Base-by-base conservation (phyloP, 495 filamentous ascomycete species). In the Neurospora sp. region DNA sequence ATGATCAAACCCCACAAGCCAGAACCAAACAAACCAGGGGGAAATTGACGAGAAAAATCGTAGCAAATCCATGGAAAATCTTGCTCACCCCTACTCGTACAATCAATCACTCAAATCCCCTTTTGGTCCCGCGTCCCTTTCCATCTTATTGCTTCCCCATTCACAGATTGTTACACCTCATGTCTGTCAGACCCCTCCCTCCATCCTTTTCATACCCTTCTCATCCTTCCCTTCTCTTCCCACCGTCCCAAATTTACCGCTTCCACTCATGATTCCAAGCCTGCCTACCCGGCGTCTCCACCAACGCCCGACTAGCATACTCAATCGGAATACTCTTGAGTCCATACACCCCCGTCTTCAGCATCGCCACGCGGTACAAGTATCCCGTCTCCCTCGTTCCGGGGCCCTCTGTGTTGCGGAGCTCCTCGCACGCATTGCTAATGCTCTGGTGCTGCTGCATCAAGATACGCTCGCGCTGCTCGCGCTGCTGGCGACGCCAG, bases 211-310 rank as follows among this genome's bases (percentile, higher is more conserved):
- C 47, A 16, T 14, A n/a, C 39, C 12, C 53, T 20, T 61, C 18
- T 61, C 18, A 16, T 59, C 45, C 20, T 3, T 22, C 22, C 22
- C 40, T 16, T 14, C 10, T 5, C 7, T 4, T 7, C 42, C 3
- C 10, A 1, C 7, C 18, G 27, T 16, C 8, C 45, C 41, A 59
- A 27, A 40, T 69, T 77, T 71, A 82, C 71, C 76, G 73, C 81
- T 80, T 90, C 90, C 90, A 91, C 9, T 80, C 86, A 82, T 94
- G 87, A 82, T 97, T 93, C 93, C 92, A 96, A 72, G 91, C 88
- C 76, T 90, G 87, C 74, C 84, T 84, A 16, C 84, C 78, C 70
- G 93, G 93, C 73, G 86, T 91, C 74, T 97, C 93, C 42, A 89
- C 93, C 87, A 96, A 93, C 76, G 87, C 79, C 77, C 93, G 85